Evolutionary conservation across 176 grass and related monocot genomes (phyloP), one percentile per base, ranked within the genome.

Genomic region (Oryza nivara): DNA sequence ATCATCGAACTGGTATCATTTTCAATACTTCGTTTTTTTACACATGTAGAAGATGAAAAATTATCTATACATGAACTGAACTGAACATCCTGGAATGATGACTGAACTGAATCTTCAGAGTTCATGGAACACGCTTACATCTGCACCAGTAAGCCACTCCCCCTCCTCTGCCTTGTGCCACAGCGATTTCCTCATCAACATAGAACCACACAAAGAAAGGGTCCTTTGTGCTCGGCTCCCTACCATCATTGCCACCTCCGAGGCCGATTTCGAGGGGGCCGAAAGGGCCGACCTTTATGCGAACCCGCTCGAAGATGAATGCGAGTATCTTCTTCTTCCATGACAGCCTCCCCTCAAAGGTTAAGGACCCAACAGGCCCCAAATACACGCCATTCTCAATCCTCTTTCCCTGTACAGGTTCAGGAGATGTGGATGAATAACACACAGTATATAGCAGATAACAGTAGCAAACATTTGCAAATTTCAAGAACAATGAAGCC

Each of bases 171-270:
- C 96, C 96, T 85, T 95, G 92, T 0, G 96, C 96, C 26, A 98
- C 91, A 26, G 96, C 91, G 15, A 98, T 95, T 81, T 95, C 92
- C 81, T 98, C 92, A 30, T 98, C 92, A 9, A 98, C 89, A 74
- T 95, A 95, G 82, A 98, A 92, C 92, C 96, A 98, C 34, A 98
- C 13, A 70, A 98, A 98, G 78, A 98, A 98, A 0, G 96, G 92
- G 69, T 95, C 92, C 43, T 93, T 98, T 7, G 84, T 93, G 76
- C 82, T 88, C 0, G 96, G 96, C 70, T 98, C 96, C 60, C 85
- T 92, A 35, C 12, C 38, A 19, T 47, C 64, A 1, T 79, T 60
- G 14, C 82, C 60, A 32, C 81, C 68, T 32, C 84, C 84, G 0
- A 98, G 66, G 11, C 86, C 79, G 2, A 98, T 90, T 68, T 93